Base-by-base conservation (phyloP, 352 stramenopile genomes). In the Phytophthora pistaciae region DNA sequence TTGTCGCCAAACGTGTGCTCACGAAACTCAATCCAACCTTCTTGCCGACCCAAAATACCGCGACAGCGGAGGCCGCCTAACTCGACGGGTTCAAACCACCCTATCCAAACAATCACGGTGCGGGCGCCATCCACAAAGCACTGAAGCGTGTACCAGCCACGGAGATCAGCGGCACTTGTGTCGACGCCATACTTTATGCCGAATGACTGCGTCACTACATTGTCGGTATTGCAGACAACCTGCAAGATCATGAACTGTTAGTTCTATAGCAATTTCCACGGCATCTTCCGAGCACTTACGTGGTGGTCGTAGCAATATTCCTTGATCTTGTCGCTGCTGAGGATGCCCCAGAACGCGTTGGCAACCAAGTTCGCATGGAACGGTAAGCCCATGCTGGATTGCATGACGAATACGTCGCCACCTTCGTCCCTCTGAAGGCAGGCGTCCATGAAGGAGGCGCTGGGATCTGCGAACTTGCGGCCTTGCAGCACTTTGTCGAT, bases 51-150 rank as follows among this genome's bases (percentile, higher is more conserved):
- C 16, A 60, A 71, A 49, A 81, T 46, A 1, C 70, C 70, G 13
- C 54, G 53, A 20, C 74, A 60, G 3, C 63, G 70, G 8, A 66
- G 18, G 13, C 60, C 69, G 1, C 49, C 54, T 13, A 86, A 36
- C 46, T 78, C 29, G 18, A 76, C 29, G 9, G 74, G 70, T 56
- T 83, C 73, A 25, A 74, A 36, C 9, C 74, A 49, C 40, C 68
- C 75, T 36, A 57, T 77, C 76, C 74, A 84, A 23, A 81, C 74
- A 4, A 83, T 53, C 21, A 86, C 62, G 29, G 68, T 46, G n/a
- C 79, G 70, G 10, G 72, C 46, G 1, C 59, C 44, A 27, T 87
- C 74, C 7, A 72, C 48, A 31, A 76, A 87, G 20, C 70, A 75
- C 2, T 74, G 71, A n/a, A 84, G 46, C 14, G 58, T 65, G 44